Percentiles rank a stretch among this genome's conserved stretches.
Conservation (phyloP, 2,329 filamentous ascomycete species). For the Cytospora paraplurivora region DNA sequence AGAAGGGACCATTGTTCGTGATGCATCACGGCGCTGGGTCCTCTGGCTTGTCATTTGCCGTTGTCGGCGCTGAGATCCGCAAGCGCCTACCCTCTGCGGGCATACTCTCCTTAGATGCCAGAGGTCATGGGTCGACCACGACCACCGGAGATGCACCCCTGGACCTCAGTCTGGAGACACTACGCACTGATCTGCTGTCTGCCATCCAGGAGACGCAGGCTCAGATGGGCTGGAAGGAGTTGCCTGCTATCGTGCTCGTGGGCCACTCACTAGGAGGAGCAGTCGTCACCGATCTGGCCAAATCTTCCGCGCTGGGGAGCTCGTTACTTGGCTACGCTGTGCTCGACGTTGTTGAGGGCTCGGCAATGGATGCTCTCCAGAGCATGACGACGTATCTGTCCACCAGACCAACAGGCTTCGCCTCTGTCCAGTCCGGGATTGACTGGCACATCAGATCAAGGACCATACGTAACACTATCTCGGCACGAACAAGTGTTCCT, state of each 20-base stretch:
- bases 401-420: slow-evolving; percentile 76
- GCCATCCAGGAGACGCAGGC: slow-evolving; percentile 68
- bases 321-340: slow-evolving; percentile 83
- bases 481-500: slow-evolving; percentile 87
- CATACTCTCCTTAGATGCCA: slow-evolving; percentile 80
- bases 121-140: slow-evolving; percentile 79
- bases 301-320: slow-evolving; percentile 63
- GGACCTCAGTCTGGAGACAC: slow-evolving; percentile 72
- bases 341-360: slow-evolving; percentile 93
- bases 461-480: slow-evolving; percentile 79
- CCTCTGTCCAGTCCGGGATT: slow-evolving; percentile 76
- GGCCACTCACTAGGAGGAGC: slow-evolving; percentile 94
- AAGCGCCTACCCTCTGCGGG: slow-evolving; percentile 78
- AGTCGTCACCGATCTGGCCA: slow-evolving; percentile 82
- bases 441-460: slow-evolving; percentile 92
- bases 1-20: slow-evolving; percentile 79
- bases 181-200: slow-evolving; percentile 71
- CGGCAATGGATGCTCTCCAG: slow-evolving; percentile 89
- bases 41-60: slow-evolving; percentile 87
- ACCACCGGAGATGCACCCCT: slow-evolving; percentile 42
- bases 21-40: slow-evolving; percentile 95
- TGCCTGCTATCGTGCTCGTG: slow-evolving; percentile 79
- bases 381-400: slow-evolving; percentile 93
- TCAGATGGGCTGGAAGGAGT: slow-evolving; percentile 69
- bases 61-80: slow-evolving; percentile 75